Evolutionary conservation across 257 asterid species (phyloP).

Genomic region (Forsythia viridissima): DNA sequence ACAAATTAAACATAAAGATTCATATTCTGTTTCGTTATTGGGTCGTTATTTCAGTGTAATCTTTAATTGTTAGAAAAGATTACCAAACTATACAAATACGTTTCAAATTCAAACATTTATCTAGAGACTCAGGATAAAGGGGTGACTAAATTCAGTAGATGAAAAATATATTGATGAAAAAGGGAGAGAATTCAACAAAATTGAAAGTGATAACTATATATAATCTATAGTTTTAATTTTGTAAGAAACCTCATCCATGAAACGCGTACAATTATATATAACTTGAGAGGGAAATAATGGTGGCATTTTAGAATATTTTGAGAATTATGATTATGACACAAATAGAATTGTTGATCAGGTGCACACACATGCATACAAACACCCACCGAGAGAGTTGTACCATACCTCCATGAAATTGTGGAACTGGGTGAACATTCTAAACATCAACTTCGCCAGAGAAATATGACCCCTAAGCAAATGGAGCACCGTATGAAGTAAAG

Average conservation of each 20-base stretch:
- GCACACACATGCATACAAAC: not conserved
- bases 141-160: not conserved
- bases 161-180: not conserved
- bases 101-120: not conserved
- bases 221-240: not conserved
- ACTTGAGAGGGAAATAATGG: not conserved
- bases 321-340: not conserved
- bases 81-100: not conserved
- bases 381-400: not conserved
- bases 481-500: conserved; percentile 8
- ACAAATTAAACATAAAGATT: not conserved
- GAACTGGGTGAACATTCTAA: conserved; percentile 95
- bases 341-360: not conserved
- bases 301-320: not conserved
- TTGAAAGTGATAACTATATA: not conserved
- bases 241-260: not conserved
- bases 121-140: not conserved
- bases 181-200: not conserved
- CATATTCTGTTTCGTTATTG: not conserved
- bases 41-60: not conserved
- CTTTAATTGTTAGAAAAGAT: not conserved
- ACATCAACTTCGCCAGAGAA: conserved; percentile 68
- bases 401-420: conserved; percentile 98
- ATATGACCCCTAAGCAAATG: conserved; percentile 72
- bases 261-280: not conserved